Evolutionary conservation across 1,284 basidiomycete genomes (phyloP).

Genomic region (Vanrija humicola): DNA sequence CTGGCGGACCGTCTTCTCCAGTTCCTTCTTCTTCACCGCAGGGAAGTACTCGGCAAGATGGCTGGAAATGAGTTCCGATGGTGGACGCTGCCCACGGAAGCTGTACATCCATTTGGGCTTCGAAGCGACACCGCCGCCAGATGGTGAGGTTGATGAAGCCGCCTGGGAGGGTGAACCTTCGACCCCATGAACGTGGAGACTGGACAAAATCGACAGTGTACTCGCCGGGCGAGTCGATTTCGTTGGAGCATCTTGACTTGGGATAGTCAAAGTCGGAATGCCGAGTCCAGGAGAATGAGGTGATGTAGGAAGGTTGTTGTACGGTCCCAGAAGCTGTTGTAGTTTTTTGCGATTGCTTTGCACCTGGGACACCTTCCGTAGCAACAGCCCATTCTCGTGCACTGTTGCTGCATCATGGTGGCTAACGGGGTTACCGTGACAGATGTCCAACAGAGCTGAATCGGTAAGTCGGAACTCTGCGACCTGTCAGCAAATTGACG

Average conservation of each 20-base stretch:
- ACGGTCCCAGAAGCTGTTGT: conserved; percentile 51
- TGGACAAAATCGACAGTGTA: conserved; percentile 88
- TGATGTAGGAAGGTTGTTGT: conserved; percentile 56
- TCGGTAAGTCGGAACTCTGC: conserved; percentile 72
- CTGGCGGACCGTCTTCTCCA: conserved; percentile 73
- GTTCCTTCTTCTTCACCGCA: conserved; percentile 78
- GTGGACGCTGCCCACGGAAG: conserved; percentile 97
- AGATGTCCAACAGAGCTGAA: conserved; percentile 75
- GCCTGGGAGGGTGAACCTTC: conserved; percentile 53
- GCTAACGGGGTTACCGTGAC: conserved; percentile 57
- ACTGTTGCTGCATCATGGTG: conserved; percentile 7
- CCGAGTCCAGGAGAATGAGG: conserved; percentile 40
- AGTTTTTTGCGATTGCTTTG: conserved; percentile 52
- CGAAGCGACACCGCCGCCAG: conserved; percentile 39
- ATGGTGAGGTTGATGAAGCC: conserved; percentile 36
- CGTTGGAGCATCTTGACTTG: conserved; percentile 6
- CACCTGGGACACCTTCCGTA: conserved; percentile 57
- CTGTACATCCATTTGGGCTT: conserved; percentile 66
- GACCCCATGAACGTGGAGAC: conserved; percentile 74
- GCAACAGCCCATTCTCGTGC: conserved; percentile 74
- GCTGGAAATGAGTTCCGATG: conserved; percentile 94
- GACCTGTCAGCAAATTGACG: neutral
- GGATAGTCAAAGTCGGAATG: no score
- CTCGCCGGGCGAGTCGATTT: conserved; percentile 80
- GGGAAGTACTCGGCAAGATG: conserved; percentile 97